Evolutionary conservation across 768 basidiomycete species (phyloP), one percentile per base, ranked within the genome.

Genomic region (Pholiota molesta): DNA sequence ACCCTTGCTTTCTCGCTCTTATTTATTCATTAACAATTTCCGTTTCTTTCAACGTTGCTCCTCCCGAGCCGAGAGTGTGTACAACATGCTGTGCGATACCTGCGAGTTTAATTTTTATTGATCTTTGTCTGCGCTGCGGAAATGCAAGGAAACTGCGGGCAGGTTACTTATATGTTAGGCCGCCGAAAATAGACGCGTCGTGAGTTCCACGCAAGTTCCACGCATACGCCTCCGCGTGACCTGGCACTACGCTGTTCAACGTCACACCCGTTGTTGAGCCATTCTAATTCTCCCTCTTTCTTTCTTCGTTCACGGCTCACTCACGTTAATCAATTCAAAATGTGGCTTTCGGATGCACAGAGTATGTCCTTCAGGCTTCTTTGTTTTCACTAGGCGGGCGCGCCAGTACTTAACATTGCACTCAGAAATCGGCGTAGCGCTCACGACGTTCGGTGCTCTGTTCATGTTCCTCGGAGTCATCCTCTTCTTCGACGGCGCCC

Each of bases 391-490:
- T 21, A 26, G 31, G 21, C 39, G 21, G 31, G 42, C 44, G 16
- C 54, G 21, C 49, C 53, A 47, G 56, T 55, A 63, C 59, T 60
- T 59, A 62, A 62, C 62, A 35, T 53, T 52, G 16, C 33, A 47
- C 52, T 60, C 74, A 96, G 94, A 97, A 81, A 97, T 97, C 68
- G 95, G 97, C 68, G 96, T 99, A 61, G 96, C 94, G 54, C 86
- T 99, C 66, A 98, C 97, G 47, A 92, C 95, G 17, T 97, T 97
- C 69, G 97, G 97, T 57, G 89, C 84, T 40, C 81, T 97, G 62
- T 99, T 99, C 82, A 97, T 99, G 91, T 81, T 99, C 71, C 83
- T 99, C 40, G 97, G 97, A 28, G 89, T 99, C 45, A 86, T 99
- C 81, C 86, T 98, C 66, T 90, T 99, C 79, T 99, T 99, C 66